Evolutionary conservation across 371 early-diverging fungal species (phyloP).

Genomic region (Parasitella parasitica): DNA sequence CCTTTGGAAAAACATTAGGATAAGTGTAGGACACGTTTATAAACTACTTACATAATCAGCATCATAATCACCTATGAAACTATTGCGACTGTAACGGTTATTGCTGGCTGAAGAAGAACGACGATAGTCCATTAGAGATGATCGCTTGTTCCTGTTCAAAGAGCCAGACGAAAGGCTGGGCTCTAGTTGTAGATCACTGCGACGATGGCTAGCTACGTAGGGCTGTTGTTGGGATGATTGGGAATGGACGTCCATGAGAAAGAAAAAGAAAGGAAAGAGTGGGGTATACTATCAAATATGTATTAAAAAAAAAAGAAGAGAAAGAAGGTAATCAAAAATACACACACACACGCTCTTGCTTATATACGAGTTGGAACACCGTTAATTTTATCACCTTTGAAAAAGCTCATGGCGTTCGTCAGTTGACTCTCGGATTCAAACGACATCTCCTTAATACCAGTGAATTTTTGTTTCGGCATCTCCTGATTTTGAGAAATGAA

Average conservation of each 20-base stretch:
- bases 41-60: constrained; percentile 18
- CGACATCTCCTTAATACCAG: not conserved
- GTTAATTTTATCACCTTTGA: not conserved
- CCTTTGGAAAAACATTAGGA: not conserved
- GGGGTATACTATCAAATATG: not conserved
- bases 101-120: constrained; percentile 11
- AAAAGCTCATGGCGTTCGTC: not conserved
- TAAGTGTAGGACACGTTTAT: too few relatives aligned
- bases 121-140: constrained; percentile 12
- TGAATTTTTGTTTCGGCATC: not conserved
- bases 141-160: constrained; percentile 4
- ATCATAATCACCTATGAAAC: constrained; percentile 24
- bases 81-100: constrained; percentile 23
- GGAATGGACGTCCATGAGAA: not conserved
- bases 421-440: not conserved
- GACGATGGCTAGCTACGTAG: constrained; percentile 39
- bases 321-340: not conserved
- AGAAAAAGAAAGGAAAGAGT: not conserved
- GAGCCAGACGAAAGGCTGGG: constrained; percentile 10
- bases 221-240: constrained; percentile 3
- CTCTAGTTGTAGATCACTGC: constrained; percentile 17
- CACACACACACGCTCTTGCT: not conserved
- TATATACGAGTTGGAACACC: not conserved
- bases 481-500: not conserved
- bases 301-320: constrained; percentile 4